These are phyloP conservation scores for Russula sp. DNA, from an alignment of 768 basidiomycete species.

Conservation along the genomic window DNA sequence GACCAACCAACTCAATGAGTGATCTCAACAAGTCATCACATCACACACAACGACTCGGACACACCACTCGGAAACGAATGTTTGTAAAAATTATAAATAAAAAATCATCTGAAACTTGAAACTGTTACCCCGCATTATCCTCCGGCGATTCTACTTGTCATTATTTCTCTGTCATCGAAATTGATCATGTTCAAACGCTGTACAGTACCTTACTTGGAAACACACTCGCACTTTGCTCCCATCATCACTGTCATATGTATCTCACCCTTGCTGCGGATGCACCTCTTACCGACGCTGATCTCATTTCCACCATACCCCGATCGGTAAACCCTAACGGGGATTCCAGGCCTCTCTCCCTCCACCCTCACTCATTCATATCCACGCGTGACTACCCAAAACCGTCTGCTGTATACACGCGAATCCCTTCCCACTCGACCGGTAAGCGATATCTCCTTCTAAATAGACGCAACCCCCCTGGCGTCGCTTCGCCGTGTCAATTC, in stretches of 20 bases:
- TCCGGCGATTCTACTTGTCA: not conserved
- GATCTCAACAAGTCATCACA: not conserved
- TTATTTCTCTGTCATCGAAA: too few species aligned
- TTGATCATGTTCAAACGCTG: not conserved
- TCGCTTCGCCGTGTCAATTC: not conserved
- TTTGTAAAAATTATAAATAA: too few species aligned
- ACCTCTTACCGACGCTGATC: not conserved
- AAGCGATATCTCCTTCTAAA: slow-evolving; percentile 13
- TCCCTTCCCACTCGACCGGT: not conserved
- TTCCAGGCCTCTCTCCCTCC: not conserved
- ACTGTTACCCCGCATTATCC: not conserved
- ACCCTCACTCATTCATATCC: not conserved
- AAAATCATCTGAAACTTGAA: not conserved
- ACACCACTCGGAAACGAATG: too few species aligned
- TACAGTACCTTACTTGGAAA: not conserved
- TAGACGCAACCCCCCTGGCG: not conserved
- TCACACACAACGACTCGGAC: too few species aligned
- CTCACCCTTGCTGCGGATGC: not conserved
- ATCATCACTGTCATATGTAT: not conserved
- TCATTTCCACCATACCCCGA: not conserved
- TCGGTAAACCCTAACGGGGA: not conserved
- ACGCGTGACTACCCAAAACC: not conserved
- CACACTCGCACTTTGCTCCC: not conserved
- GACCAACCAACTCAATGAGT: not conserved
- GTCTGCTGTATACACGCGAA: not conserved